Evolutionary conservation across 2,329 filamentous ascomycete species (phyloP).

Genomic region (Botrytis medusae): DNA sequence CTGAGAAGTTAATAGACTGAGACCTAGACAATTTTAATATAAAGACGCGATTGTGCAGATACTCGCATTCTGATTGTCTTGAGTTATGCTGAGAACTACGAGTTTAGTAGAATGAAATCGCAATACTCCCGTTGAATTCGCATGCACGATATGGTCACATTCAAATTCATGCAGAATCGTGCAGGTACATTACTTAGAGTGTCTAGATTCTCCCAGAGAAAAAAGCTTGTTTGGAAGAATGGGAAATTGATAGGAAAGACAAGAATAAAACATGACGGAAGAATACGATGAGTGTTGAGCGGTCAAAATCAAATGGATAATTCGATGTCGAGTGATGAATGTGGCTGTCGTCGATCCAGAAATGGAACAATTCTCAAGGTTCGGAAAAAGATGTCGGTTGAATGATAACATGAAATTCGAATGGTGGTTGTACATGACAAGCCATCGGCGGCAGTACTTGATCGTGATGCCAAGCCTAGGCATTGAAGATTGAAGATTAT

Average conservation of each 20-base stretch:
- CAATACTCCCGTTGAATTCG: neutral
- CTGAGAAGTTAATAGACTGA: neutral
- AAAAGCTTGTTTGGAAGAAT: slow-evolving; percentile 16
- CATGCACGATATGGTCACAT: slow-evolving; percentile 18
- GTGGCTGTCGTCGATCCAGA: slow-evolving; percentile 9
- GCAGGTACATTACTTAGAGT: slow-evolving; percentile 15
- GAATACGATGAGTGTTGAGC: neutral
- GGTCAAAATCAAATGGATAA: neutral
- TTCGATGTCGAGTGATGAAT: neutral
- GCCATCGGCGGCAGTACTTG: neutral
- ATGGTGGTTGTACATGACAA: slow-evolving; percentile 5
- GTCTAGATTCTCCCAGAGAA: neutral
- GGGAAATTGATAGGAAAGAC: neutral
- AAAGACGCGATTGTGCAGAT: neutral
- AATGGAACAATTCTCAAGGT: neutral
- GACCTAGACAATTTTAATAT: neutral
- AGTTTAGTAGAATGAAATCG: neutral
- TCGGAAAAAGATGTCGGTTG: neutral
- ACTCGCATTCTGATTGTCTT: neutral
- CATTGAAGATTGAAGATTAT: neutral
- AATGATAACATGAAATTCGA: neutral
- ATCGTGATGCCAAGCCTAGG: neutral
- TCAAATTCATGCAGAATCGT: slow-evolving; percentile 18
- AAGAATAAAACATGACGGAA: neutral
- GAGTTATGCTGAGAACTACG: neutral